Evolutionary conservation across 106 monocot species (phyloP).

Genomic region (Amphibolis antarctica): DNA sequence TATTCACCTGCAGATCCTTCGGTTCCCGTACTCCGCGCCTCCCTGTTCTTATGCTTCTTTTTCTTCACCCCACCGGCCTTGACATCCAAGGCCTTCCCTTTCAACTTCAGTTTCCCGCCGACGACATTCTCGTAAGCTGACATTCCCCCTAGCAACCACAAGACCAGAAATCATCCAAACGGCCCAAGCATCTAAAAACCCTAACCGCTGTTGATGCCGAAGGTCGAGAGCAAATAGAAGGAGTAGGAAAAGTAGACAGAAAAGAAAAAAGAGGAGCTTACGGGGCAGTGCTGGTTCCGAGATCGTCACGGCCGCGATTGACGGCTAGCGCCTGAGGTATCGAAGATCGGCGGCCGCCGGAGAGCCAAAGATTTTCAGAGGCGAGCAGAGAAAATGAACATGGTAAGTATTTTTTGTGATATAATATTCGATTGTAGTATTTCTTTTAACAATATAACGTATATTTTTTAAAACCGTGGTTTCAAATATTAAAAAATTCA

Average conservation of each 20-base stretch:
- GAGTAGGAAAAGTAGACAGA: too few relatives aligned
- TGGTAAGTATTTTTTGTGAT: too few relatives aligned
- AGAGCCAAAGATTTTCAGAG: too few relatives aligned
- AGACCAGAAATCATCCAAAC: too few relatives aligned
- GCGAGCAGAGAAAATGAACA: too few relatives aligned
- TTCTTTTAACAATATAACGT: too few relatives aligned
- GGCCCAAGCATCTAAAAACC: neutral
- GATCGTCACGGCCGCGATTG: neutral
- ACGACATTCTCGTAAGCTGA: constrained; percentile 85
- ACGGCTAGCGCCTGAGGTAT: too few relatives aligned
- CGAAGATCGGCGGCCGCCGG: too few relatives aligned
- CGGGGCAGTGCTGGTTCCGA: neutral
- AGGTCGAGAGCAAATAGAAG: neutral
- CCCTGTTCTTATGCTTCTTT: constrained; percentile 56
- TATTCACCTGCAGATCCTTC: constrained; percentile 17
- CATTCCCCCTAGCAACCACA: constrained; percentile 28
- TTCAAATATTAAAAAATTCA: too few relatives aligned
- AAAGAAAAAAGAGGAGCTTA: too few relatives aligned
- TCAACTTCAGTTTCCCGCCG: constrained; percentile 76
- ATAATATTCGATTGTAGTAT: too few relatives aligned
- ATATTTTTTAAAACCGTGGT: too few relatives aligned
- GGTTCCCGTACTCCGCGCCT: constrained; percentile 15
- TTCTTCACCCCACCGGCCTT: constrained; percentile 74
- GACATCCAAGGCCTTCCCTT: constrained; percentile 88
- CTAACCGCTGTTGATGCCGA: neutral